phyloP scores from a whole-genome alignment of 2,329 filamentous ascomycete species.

The Sclerotiophoma versabilis region DNA sequence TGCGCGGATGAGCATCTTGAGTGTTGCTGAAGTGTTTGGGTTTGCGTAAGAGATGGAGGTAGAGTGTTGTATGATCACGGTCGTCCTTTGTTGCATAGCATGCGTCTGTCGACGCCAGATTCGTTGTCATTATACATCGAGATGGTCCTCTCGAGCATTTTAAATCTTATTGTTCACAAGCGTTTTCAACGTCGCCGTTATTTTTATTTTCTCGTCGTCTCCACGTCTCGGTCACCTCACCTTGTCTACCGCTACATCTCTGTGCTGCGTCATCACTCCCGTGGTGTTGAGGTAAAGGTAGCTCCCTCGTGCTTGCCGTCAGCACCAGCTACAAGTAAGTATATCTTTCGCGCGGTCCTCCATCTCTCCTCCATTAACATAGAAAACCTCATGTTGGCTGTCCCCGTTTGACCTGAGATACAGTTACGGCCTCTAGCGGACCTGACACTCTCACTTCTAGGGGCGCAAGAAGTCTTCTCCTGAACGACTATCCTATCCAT shows the following conservation, averaged over 20 bases:
- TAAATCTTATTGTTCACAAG: background rate
- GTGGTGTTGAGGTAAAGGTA: slow-evolving; percentile 1
- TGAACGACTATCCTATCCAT: too few relatives aligned
- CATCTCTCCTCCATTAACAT: background rate
- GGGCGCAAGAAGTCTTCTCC: too few relatives aligned
- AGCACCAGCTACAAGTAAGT: background rate
- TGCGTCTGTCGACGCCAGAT: background rate
- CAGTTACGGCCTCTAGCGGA: too few relatives aligned
- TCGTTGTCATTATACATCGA: background rate
- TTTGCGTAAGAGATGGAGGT: slow-evolving; percentile 23
- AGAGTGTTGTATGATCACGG: background rate
- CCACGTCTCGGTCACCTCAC: background rate
- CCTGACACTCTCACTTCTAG: too few relatives aligned
- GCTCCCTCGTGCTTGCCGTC: background rate
- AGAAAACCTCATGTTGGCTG: background rate
- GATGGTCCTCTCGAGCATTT: background rate
- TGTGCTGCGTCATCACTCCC: background rate
- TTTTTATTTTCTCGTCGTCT: background rate
- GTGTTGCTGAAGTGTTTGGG: slow-evolving; percentile 88
- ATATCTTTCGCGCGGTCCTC: background rate
- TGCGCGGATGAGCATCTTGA: slow-evolving; percentile 76
- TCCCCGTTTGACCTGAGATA: background rate
- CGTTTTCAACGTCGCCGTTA: background rate
- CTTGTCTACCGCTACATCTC: background rate
- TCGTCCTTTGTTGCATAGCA: slow-evolving; percentile 6